Base-by-base conservation (phyloP, 768 basidiomycete genomes). In the Royoungia palumana region DNA sequence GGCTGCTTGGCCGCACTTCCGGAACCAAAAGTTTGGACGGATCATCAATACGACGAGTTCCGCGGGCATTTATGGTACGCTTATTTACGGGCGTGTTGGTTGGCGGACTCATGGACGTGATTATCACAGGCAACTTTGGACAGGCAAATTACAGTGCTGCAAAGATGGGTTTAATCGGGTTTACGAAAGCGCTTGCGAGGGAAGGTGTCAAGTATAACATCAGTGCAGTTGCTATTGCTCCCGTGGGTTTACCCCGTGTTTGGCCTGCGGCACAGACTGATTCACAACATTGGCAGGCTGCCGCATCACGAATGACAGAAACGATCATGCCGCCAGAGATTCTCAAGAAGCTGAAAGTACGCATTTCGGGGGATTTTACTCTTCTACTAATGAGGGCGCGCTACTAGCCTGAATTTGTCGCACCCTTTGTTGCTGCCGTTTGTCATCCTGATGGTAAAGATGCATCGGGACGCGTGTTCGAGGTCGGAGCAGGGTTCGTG, bases 61-160 rank as follows among this genome's bases (percentile, higher is more conserved):
- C 21, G 94, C 95, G 51, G 95, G 95, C 6, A 71, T 97, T 28
- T 95, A 94, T 60, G 94, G 89, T 89, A 47, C 34, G 79, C 64
- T 3, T 38, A 17, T 8, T 25, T 17, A n/a, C 14, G 13, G 14
- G 3, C 5, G 9, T 11, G 6, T 40, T n/a, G n/a, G 14, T 24
- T 13, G 28, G 27, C 30, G 12, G 24, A n/a, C 32, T 44, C n/a
- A 30, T 43, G 28, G 28, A 21, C 6, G 35, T 12, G 35, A 34
- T 35, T 30, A 14, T 2, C 10, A 30, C 53, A 90, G 88, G 93
- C 8, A 97, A 95, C 73, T 89, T 95, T 64, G 96, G 96, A 10
- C 94, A 97, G 70, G 85, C 93, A 12, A 99, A 98, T 68, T 99
- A 98, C 69, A 94, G 93, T 40, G 92, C 95, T 2, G 95, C 94